phyloP scores from a whole-genome alignment of 164 flowering plant species.

The Nymphaea colorata region DNA sequence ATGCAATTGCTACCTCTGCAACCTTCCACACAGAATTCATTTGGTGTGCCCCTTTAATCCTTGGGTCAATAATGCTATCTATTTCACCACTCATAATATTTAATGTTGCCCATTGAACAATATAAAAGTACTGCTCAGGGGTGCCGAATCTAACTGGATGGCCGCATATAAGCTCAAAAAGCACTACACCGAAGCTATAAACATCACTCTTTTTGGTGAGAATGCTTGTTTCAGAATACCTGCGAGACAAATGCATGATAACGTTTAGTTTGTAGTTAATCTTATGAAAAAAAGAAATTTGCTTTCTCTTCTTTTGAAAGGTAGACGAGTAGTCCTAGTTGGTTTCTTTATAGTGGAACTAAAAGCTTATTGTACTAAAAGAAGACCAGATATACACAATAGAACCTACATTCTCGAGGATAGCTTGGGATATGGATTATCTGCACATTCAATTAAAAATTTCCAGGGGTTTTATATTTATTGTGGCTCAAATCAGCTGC shows the following conservation, averaged over 20 bases:
- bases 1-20: slow-evolving; percentile 25
- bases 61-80: slow-evolving; percentile 19
- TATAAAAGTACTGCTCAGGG: slow-evolving; percentile 2
- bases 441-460: no score
- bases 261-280: no score
- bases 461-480: no score
- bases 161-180: slow-evolving; percentile 5
- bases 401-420: no score
- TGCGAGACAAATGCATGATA: not conserved
- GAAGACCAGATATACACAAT: no score
- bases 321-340: no score
- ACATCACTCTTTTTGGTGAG: slow-evolving; percentile 7
- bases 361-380: no score
- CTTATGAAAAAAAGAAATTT: not conserved
- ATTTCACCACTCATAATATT: slow-evolving; percentile 16
- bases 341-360: no score
- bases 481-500: no score
- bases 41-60: slow-evolving; percentile 14
- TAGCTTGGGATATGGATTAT: no score
- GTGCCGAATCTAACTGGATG: not conserved
- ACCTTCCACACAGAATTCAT: slow-evolving; percentile 16
- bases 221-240: not conserved
- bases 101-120: slow-evolving; percentile 16
- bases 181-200: slow-evolving; percentile 7
- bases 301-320: no score